A percentile compares a stretch with the other conserved stretches of the same genome.
Conservation (phyloP, 1,139 yeast genomes). For the Taphrina wiesneri region DNA sequence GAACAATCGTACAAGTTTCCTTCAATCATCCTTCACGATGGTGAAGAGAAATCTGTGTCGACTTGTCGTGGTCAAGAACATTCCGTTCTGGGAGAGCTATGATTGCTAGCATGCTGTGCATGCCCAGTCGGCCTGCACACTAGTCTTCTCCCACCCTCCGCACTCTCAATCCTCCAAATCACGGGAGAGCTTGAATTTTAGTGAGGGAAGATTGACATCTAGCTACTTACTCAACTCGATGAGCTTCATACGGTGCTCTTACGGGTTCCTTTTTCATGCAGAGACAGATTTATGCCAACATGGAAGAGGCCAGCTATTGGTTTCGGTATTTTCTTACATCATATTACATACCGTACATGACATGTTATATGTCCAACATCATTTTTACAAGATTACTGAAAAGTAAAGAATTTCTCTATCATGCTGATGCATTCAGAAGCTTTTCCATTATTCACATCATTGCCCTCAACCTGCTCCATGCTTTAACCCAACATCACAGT, state of each 20-base stretch:
- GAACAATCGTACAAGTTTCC: neutral
- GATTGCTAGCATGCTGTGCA: too few relatives aligned
- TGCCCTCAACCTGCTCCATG: too few relatives aligned
- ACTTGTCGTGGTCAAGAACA: neutral
- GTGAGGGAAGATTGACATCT: constrained; percentile 28
- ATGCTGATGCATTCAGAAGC: neutral
- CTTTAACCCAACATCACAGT: neutral
- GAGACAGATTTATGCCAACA: neutral
- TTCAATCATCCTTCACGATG: neutral
- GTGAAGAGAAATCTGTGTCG: neutral
- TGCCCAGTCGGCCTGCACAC: too few relatives aligned
- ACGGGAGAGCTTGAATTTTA: constrained; percentile 32
- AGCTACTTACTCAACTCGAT: constrained; percentile 33
- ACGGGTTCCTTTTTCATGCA: constrained; percentile 30
- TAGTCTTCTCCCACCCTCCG: constrained; percentile 31
- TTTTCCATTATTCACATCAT: too few relatives aligned
- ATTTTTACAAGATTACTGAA: too few relatives aligned
- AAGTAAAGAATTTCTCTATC: neutral
- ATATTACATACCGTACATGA: neutral
- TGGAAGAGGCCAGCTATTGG: too few relatives aligned
- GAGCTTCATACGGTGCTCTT: constrained; percentile 3
- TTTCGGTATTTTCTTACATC: too few relatives aligned
- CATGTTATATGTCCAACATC: too few relatives aligned
- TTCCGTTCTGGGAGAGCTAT: too few relatives aligned
- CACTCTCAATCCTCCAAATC: constrained; percentile 33